Evolutionary conservation across 495 filamentous ascomycete genomes (phyloP), one percentile per base, ranked within the genome.

Genomic region (Penicillium egyptiacum): DNA sequence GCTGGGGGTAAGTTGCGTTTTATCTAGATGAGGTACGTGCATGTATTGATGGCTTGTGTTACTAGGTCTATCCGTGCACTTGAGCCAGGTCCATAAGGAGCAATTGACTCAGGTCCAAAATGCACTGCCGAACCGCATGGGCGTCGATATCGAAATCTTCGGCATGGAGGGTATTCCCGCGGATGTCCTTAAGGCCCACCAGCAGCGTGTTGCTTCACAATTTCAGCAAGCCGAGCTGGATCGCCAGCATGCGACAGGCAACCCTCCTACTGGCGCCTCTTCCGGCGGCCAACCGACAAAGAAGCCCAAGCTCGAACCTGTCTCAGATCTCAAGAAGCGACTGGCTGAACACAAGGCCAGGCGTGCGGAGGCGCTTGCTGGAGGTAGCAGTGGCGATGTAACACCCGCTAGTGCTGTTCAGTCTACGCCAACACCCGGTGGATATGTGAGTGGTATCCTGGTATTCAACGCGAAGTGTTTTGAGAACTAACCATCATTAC

Each of bases 41-140:
- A 10, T 6, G 37, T 19, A 67, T 35, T 59, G 19, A 60, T 57
- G 25, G 65, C 41, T 56, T 48, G 35, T 28, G 45, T 37, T 11
- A 9, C 23, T 59, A 97, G 92, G 92, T 76, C 82, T 98, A 46
- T 87, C 86, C 20, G 95, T 98, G 25, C 94, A 98, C 69, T 89
- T 98, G 92, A 94, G 89, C 63, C 95, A 98, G 70, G 94, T 98
- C 22, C 94, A 98, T 76, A 98, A 98, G 69, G 93, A 98, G 69
- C 87, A 83, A 26, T 78, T 98, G 16, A 83, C 83, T 1, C 81
- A 81, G 30, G 92, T 98, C 55, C 93, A 96, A 60, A 96, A 97
- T 81, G 92, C 95, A 11, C 78, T 98, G 5, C 84, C 87, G 0
- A 92, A 91, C 62, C 86, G 95, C 39, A 81, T 87, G 58, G 86